phyloP scores from a whole-genome alignment of 1,284 basidiomycete genomes.

The Takashimella koratensis region DNA sequence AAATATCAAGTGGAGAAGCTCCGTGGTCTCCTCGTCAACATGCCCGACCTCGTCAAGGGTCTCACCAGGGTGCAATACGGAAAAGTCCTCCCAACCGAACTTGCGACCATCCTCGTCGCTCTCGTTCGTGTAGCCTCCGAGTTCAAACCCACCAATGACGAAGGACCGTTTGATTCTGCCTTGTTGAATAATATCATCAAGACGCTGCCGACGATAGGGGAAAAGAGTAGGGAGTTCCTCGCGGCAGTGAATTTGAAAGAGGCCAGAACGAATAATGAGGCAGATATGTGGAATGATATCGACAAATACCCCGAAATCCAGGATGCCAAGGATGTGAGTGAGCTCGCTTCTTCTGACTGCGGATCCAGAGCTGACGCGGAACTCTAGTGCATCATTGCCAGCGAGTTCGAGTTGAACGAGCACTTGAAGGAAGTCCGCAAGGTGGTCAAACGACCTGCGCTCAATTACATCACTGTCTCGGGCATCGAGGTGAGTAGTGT shows the following conservation, averaged over 20 bases:
- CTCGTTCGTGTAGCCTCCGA: conserved; percentile 69
- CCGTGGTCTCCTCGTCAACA: conserved; percentile 63
- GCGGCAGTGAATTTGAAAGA: conserved; percentile 60
- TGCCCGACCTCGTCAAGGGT: conserved; percentile 87
- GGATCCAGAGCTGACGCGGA: background rate
- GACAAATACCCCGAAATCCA: conserved; percentile 67
- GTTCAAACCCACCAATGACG: conserved; percentile 57
- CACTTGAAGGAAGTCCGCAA: conserved; percentile 74
- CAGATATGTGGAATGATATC: conserved; percentile 67
- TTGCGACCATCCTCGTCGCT: conserved; percentile 69
- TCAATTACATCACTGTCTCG: conserved; percentile 67
- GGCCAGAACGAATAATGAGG: conserved; percentile 68
- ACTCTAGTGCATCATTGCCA: conserved; percentile 42
- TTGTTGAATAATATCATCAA: conserved; percentile 70
- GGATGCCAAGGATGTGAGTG: conserved; percentile 52
- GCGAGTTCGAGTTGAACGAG: conserved; percentile 67
- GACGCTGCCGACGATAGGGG: conserved; percentile 63
- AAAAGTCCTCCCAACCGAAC: conserved; percentile 80
- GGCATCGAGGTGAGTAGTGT: conserved; percentile 63
- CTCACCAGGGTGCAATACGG: conserved; percentile 85
- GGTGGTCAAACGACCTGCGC: conserved; percentile 65
- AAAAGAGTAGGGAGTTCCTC: conserved; percentile 59
- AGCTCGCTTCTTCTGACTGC: background rate
- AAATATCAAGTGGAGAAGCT: conserved; percentile 58
- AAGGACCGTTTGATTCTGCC: conserved; percentile 59